phyloP scores from a whole-genome alignment of 176 grass and related monocot genomes.

The Oryza punctata region DNA sequence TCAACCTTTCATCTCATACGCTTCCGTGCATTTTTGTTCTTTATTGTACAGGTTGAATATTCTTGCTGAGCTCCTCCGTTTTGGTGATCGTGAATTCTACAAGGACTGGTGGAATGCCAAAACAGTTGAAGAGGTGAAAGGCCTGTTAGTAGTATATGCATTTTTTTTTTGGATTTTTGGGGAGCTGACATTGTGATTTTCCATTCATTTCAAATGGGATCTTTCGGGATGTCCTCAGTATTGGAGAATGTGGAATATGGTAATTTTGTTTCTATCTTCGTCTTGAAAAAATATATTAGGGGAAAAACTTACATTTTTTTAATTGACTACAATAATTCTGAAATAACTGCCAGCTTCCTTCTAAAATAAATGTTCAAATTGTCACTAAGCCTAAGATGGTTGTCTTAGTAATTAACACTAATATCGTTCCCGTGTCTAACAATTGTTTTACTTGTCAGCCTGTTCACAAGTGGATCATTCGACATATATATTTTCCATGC shows the following conservation, averaged over 20 bases:
- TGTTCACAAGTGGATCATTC: conserved; percentile 96
- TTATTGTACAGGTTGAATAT: conserved; percentile 77
- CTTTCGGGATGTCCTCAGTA: conserved; percentile 63
- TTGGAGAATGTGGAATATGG: conserved; percentile 99
- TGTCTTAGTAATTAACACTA: conserved; percentile 24
- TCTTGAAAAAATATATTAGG: background rate
- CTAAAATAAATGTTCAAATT: background rate
- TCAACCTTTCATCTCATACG: background rate
- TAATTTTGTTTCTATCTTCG: conserved; percentile 39
- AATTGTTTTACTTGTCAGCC: conserved; percentile 63
- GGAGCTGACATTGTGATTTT: conserved; percentile 46
- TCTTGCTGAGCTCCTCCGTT: conserved; percentile 80
- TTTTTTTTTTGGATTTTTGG: conserved; percentile 21
- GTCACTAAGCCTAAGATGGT: background rate
- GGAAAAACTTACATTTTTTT: background rate
- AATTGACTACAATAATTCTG: conserved; percentile 8
- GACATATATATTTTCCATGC: conserved; percentile 92
- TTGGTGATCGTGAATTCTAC: conserved; percentile 99
- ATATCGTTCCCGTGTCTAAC: conserved; percentile 31
- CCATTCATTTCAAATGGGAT: conserved; percentile 32
- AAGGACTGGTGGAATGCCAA: conserved; percentile 99
- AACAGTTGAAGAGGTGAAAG: conserved; percentile 91
- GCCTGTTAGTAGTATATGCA: conserved; percentile 9
- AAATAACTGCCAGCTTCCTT: background rate
- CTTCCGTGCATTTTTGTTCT: conserved; percentile 25